These are phyloP conservation scores for Paramecium caudatum DNA, from an alignment of 73 alveolate species.

Conservation along the genomic window DNA sequence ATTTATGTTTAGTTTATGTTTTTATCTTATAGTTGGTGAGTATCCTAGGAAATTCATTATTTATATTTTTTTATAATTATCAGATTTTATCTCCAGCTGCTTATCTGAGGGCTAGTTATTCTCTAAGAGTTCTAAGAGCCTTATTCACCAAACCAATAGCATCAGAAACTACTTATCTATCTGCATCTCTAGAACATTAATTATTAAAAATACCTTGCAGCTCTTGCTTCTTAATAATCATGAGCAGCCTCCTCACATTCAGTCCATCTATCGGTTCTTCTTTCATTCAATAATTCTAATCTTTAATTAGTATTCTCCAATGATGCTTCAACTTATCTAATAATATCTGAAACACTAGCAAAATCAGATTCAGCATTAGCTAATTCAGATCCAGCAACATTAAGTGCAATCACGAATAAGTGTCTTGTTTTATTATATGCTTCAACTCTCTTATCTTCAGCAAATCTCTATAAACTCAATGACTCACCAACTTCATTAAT, in stretches of 20 bases:
- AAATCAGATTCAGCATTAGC: slow-evolving; percentile 62
- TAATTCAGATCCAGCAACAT: background rate
- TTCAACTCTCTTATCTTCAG: slow-evolving; percentile 70
- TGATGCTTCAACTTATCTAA: slow-evolving; percentile 46
- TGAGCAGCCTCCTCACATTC: slow-evolving; percentile 64
- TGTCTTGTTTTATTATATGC: slow-evolving; percentile 46
- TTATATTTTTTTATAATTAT: slow-evolving; percentile 14
- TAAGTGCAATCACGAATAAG: background rate
- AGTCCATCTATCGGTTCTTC: slow-evolving; percentile 70
- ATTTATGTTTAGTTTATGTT: background rate
- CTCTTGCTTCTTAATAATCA: slow-evolving; percentile 58
- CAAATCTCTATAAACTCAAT: slow-evolving; percentile 50
- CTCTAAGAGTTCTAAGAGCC: slow-evolving; percentile 58
- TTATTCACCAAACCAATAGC: slow-evolving; percentile 60
- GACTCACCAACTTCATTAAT: slow-evolving; percentile 60
- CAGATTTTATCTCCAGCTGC: slow-evolving; percentile 65
- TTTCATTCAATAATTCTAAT: slow-evolving; percentile 26
- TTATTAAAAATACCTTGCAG: slow-evolving; percentile 34
- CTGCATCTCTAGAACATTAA: slow-evolving; percentile 35
- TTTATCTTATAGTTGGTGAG: background rate
- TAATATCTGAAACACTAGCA: background rate
- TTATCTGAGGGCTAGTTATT: slow-evolving; percentile 65
- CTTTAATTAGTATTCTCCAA: slow-evolving; percentile 30
- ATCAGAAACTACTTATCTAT: slow-evolving; percentile 64
- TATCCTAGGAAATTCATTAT: background rate